phyloP scores from a whole-genome alignment of 768 basidiomycete genomes.

The Tylopilus vinaceipallidus region DNA sequence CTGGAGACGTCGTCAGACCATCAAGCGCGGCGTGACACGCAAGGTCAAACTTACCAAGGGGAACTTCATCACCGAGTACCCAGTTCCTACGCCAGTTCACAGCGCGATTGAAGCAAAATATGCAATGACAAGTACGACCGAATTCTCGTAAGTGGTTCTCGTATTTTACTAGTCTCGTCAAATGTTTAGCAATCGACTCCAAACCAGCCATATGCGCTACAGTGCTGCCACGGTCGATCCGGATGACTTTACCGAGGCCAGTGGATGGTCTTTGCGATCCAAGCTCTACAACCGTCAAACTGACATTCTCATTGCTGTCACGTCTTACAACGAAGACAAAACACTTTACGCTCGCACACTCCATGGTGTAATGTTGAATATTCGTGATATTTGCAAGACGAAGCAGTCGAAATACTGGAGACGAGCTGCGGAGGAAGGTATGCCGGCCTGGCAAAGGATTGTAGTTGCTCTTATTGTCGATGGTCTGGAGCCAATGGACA shows the following conservation, averaged over 20 bases:
- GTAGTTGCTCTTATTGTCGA: constrained; percentile 89
- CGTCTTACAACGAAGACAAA: constrained; percentile 92
- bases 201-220: constrained; percentile 85
- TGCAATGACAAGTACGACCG: constrained; percentile 68
- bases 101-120: constrained; percentile 83
- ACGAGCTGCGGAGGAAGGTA: constrained; percentile 76
- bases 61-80: constrained; percentile 88
- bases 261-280: constrained; percentile 82
- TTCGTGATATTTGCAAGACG: constrained; percentile 95
- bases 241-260: constrained; percentile 77
- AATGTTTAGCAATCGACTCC: background rate
- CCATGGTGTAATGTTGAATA: constrained; percentile 96
- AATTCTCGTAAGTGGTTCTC: constrained; percentile 74
- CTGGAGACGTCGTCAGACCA: constrained; percentile 79
- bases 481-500: constrained; percentile 94
- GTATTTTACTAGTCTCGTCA: background rate
- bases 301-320: constrained; percentile 92
- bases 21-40: constrained; percentile 91
- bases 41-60: constrained; percentile 92
- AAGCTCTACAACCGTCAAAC: constrained; percentile 88
- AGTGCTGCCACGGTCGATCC: constrained; percentile 91
- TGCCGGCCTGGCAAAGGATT: constrained; percentile 89
- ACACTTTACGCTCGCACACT: constrained; percentile 87
- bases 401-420: constrained; percentile 94
- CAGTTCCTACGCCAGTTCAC: constrained; percentile 80